Evolutionary conservation across 1,284 basidiomycete species (phyloP).

Genomic region (Paramarasmius palmivorus): DNA sequence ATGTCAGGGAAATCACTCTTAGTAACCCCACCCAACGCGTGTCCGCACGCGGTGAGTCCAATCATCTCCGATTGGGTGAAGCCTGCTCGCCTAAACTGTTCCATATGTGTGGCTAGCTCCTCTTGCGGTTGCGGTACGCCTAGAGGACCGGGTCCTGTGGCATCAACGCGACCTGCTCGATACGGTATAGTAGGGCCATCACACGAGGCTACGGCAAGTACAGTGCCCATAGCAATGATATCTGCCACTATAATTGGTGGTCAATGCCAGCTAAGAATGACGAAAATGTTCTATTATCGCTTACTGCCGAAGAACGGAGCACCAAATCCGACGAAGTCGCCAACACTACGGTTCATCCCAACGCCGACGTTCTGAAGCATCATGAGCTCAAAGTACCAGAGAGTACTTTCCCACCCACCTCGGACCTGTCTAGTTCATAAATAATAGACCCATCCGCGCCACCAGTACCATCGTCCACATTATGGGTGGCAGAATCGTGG

Average conservation of each 20-base stretch:
- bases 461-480: slow-evolving; percentile 24
- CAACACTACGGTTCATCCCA: slow-evolving; percentile 21
- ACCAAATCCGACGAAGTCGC: slow-evolving; percentile 22
- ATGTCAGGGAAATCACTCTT: slow-evolving; percentile 34
- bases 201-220: slow-evolving; percentile 33
- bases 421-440: slow-evolving; percentile 26
- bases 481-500: slow-evolving; percentile 29
- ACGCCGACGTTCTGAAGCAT: slow-evolving; percentile 26
- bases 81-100: slow-evolving; percentile 36
- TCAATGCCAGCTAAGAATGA: no score
- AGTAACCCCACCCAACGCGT: slow-evolving; percentile 34
- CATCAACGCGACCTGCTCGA: slow-evolving; percentile 37
- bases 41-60: slow-evolving; percentile 39
- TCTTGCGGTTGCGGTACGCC: slow-evolving; percentile 37
- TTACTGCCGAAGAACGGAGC: slow-evolving; percentile 5
- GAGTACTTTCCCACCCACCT: slow-evolving; percentile 17
- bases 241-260: slow-evolving; percentile 33
- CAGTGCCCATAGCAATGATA: slow-evolving; percentile 36
- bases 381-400: not conserved
- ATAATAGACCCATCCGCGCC: slow-evolving; percentile 29
- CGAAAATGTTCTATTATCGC: no score
- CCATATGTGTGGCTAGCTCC: slow-evolving; percentile 29
- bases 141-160: slow-evolving; percentile 26
- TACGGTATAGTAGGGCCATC: slow-evolving; percentile 40
- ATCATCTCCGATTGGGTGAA: slow-evolving; percentile 42